Evolutionary conservation across 2,329 filamentous ascomycete species (phyloP), one percentile per base, ranked within the genome.

Genomic region (Dothideomycetes sp.): DNA sequence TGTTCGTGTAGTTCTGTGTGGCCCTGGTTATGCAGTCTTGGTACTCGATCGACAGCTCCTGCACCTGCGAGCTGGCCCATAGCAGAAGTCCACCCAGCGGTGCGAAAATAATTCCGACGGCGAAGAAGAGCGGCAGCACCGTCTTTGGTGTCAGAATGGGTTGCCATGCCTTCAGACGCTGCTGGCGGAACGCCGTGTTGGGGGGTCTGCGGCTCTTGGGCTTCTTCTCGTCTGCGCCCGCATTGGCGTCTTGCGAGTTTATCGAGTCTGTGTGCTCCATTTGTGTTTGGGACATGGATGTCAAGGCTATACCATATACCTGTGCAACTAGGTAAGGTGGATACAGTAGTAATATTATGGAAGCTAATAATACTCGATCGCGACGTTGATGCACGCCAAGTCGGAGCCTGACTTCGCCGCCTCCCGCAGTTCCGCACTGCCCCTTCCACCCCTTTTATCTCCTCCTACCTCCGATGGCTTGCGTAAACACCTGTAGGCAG

Each of bases 121-220:
- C 76, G 61, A 95, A 94, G 70, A 95, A 94, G 45, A 95, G 75
- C 47, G 87, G 87, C 23, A 93, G 70, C 24, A 93, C 86, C 32
- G 87, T 94, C 68, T 94, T 94, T 2, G 89, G 89, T 3, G 89
- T 96, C 37, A 95, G 71, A 57, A 96, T 95, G 25, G 89, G 89
- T 67, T 98, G 91, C 91, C 91, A 98, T 69, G 91, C 91, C 68
- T 96, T 95, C 63, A 98, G 68, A 59, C 91, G 80, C 65, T 98
- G 91, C 62, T 98, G 91, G 54, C 91, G 78, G 61, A 96, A 98
- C 9, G 91, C 91, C 45, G 89, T 96, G 68, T 96, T 95, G 53
- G 87, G 85, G 53, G 89, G 89, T 65, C 86, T 81, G 64, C 84
- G 80, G 73, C 78, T 93, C 78, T 94, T 94, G 72, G 77, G 93